Conservation (phyloP, 192 early-diverging fungal species). For the Gaertneriomyces semiglobifer region DNA sequence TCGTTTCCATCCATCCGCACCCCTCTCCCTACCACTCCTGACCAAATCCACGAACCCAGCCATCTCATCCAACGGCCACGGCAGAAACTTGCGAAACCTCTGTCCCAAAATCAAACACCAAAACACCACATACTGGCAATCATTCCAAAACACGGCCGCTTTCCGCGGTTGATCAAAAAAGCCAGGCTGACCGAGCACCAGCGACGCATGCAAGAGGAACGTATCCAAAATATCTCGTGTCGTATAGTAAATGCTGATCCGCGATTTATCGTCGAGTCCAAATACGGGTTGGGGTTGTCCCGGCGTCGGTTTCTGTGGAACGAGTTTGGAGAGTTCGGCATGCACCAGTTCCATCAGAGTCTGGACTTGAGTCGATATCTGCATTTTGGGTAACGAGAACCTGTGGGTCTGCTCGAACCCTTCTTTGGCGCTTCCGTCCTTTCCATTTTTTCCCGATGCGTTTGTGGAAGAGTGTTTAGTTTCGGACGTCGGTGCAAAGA, state of each 20-base stretch:
- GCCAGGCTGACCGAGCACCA: slow-evolving; percentile 23
- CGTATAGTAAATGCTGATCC: slow-evolving; percentile 29
- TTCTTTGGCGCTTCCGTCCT: slow-evolving; percentile 12
- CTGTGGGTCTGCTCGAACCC: slow-evolving; percentile 15
- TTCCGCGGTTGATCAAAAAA: slow-evolving; percentile 33
- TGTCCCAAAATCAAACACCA: slow-evolving; percentile 45
- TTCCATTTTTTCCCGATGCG: background rate
- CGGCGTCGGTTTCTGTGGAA: no score
- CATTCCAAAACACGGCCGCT: slow-evolving; percentile 65
- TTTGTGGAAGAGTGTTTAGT: background rate
- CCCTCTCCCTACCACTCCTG: slow-evolving; percentile 46
- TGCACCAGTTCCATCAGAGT: slow-evolving; percentile 37
- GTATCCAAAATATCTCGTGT: slow-evolving; percentile 52
- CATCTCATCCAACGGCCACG: slow-evolving; percentile 32
- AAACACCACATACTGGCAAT: slow-evolving; percentile 55
- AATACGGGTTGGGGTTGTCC: background rate
- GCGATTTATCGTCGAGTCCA: background rate
- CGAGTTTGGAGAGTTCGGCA: no score
- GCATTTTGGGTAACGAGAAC: slow-evolving; percentile 34
- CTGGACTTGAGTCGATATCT: slow-evolving; percentile 38
- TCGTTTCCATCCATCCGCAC: slow-evolving; percentile 49
- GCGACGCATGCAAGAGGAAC: slow-evolving; percentile 45
- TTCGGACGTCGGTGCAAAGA: slow-evolving; percentile 13
- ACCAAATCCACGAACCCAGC: slow-evolving; percentile 53
- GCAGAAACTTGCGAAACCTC: slow-evolving; percentile 41